Base-by-base conservation (phyloP, 306 rosid genomes). In the Malus fusca region DNA sequence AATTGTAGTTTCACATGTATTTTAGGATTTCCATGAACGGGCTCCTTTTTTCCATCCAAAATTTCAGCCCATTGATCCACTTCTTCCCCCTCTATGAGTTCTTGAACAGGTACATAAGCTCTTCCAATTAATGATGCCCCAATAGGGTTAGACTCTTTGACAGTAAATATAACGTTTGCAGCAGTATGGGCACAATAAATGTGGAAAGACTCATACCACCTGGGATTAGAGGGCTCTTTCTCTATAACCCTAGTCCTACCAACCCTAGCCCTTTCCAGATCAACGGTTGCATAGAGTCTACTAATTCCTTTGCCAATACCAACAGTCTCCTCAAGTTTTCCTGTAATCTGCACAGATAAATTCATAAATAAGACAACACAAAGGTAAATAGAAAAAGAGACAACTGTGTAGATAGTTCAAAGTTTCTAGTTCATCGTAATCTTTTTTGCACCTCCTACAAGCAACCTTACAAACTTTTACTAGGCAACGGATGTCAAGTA, bases 51-150 rank as follows among this genome's bases (percentile, higher is more conserved):
- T 8, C 52, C 65, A 30, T 85, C 86, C 69, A 82, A 74, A 26
- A 85, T 77, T 33, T 75, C 84, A 71, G 75, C 80, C 88, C 86
- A 82, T 51, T n/a, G 25, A 35, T 85, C 88, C 22, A 85, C 80
- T 85, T 82, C 86, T 42, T 85, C 81, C 12, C 84, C 86, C 19
- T 33, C 64, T 13, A 70, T 19, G 37, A 85, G 30, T 1, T 85
- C 81, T 37, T 60, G 59, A 60, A 82, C 84, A 10, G 82, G 80
- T 28, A 85, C 56, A 74, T 85, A 85, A 10, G 86, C 88, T 58
- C 84, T 70, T 78, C 88, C 88, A 26, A 85, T 85, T 43, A 82
- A 43, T 48, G 86, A 82, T 70, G 88, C 88, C 46, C 88, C 88
- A 25, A 85, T 80, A 19, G 86, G 80, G 26, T 82, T 85, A 69